These are phyloP conservation scores for Ogataea salicorniae DNA, from an alignment of 805 yeast species.

Conservation along the genomic window DNA sequence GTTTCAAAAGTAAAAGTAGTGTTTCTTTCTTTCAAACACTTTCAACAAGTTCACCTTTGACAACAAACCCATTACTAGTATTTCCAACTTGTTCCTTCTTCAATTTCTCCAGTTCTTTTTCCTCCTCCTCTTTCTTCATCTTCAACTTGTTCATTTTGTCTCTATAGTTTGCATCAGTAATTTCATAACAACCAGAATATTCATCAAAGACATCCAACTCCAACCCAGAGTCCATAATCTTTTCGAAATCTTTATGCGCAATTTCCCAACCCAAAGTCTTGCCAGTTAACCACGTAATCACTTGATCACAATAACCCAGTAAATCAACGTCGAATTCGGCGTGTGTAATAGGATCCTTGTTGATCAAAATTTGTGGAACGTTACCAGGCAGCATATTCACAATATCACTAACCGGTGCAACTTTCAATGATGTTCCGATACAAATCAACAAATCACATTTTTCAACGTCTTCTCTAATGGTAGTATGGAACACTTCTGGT, in stretches of 20 bases:
- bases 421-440: constrained; percentile 88
- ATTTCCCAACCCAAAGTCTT: constrained; percentile 53
- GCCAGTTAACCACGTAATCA: constrained; percentile 57
- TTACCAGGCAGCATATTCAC: constrained; percentile 66
- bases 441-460: constrained; percentile 77
- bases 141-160: constrained; percentile 3
- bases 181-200: constrained; percentile 30
- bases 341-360: constrained; percentile 69
- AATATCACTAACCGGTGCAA: constrained; percentile 86
- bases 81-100: not conserved
- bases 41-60: not conserved
- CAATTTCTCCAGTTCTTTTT: not conserved
- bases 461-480: constrained; percentile 51
- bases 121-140: constrained; percentile 4
- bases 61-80: too few relatives aligned
- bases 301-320: constrained; percentile 81
- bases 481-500: constrained; percentile 63
- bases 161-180: constrained; percentile 29
- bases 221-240: constrained; percentile 30
- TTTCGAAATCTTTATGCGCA: constrained; percentile 46
- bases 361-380: constrained; percentile 80
- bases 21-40: not conserved
- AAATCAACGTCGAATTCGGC: constrained; percentile 74
- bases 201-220: constrained; percentile 26
- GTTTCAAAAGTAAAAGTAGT: not conserved